Evolutionary conservation across 2,329 filamentous ascomycete species (phyloP), one percentile per base, ranked within the genome.

Genomic region (Colletotrichum truncatum): DNA sequence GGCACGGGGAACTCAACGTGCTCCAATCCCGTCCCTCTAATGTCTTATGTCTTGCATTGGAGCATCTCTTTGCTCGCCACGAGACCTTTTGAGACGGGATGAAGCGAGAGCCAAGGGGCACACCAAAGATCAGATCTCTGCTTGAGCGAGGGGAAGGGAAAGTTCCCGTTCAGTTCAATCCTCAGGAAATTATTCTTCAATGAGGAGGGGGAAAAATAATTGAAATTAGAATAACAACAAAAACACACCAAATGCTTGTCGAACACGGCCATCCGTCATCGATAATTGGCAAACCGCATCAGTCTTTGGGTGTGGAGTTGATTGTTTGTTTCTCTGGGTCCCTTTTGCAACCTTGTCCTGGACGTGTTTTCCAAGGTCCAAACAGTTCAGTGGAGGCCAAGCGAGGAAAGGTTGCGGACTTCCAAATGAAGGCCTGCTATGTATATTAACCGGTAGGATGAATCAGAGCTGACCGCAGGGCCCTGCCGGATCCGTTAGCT

Each of bases 41-140:
- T 41, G 18, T 60, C 38, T 26, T 41, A 49, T 41, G 57, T 55
- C 48, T 55, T 55, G 21, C 49, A 38, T 49, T 55, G 8, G 30
- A 16, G 48, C 43, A 18, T 55, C 36, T 48, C 32, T n/a, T n/a
- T 60, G 32, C 56, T 18, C 26, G 21, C 59, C 43, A 45, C 34
- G 36, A 65, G 57, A 55, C 49, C 41, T 49, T 46, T 28, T 49
- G 28, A 62, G 57, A 62, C 57, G 56, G 41, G 49, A 55, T 41
- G 49, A 62, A 65, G 62, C 41, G 57, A 62, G 57, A 49, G 41
- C 57, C 41, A 54, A 34, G 32, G 41, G 41, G 26, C 30, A 39
- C 34, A 41, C 32, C 34, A 41, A 46, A 48, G 23, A 26, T 61
- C 28, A 26, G 25, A 28, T 49, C 54, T 57, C 16, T 57, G 41